Conservation (phyloP, 306 rosid species). For the Trichosanthes truncata region DNA sequence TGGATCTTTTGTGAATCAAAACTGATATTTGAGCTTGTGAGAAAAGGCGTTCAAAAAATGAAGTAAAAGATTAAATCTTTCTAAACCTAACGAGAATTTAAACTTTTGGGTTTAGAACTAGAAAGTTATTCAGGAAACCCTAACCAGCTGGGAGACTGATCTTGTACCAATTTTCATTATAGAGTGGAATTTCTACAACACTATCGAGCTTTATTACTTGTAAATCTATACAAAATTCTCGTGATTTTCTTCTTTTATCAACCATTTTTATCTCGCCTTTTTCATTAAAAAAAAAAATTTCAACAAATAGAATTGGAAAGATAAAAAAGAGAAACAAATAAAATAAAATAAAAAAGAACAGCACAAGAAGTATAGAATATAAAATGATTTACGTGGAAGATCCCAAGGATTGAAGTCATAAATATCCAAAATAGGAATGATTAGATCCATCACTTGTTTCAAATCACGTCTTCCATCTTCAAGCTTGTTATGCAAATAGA, state of each 20-base stretch:
- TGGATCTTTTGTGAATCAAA: too few species aligned
- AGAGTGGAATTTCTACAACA: background rate
- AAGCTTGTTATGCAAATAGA: constrained; percentile 56
- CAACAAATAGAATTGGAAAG: too few species aligned
- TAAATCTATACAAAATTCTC: background rate
- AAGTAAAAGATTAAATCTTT: constrained; percentile 15
- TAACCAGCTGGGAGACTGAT: too few species aligned
- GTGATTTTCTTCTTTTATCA: background rate
- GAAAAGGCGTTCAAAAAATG: too few species aligned
- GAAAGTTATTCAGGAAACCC: too few species aligned
- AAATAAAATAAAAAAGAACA: background rate
- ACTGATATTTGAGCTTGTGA: too few species aligned
- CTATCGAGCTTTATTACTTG: background rate
- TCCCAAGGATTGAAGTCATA: constrained; percentile 56
- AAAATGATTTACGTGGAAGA: constrained; percentile 56
- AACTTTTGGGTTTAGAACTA: background rate
- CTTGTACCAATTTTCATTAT: too few species aligned
- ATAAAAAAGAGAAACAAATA: background rate
- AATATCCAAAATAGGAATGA: constrained; percentile 57
- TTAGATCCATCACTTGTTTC: constrained; percentile 26
- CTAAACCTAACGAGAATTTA: background rate
- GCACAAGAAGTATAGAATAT: background rate
- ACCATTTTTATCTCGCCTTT: background rate
- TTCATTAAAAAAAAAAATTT: too few species aligned
- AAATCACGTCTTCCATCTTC: constrained; percentile 34